Conservation (phyloP, 306 rosid species). For the Dryas drummondii region DNA sequence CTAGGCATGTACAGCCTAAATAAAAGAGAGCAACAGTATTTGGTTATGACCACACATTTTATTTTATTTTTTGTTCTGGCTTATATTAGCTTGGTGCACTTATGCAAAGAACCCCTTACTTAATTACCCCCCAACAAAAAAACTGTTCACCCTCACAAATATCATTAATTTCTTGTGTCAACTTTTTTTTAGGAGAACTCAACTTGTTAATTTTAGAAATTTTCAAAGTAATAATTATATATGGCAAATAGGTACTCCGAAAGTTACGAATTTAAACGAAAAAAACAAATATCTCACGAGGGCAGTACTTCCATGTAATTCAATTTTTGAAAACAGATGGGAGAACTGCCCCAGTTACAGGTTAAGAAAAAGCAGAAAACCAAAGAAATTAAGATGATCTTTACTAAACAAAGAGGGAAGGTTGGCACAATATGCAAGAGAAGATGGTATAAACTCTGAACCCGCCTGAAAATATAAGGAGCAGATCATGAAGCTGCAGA, state of each 20-base stretch:
- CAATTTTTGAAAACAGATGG: not conserved
- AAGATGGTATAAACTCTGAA: slow-evolving; percentile 12
- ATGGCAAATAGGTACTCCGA: not conserved
- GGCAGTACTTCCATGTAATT: not conserved
- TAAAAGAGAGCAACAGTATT: no score
- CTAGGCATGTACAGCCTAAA: no score
- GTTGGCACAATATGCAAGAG: slow-evolving; percentile 1
- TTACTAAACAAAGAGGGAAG: not conserved
- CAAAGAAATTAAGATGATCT: not conserved
- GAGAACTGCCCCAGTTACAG: not conserved
- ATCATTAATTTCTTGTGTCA: no score
- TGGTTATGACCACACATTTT: no score
- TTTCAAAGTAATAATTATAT: no score
- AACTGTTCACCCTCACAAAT: no score
- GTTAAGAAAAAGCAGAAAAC: not conserved
- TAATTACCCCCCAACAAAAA: no score
- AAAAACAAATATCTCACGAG: not conserved
- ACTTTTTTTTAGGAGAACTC: not conserved
- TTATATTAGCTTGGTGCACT: no score
- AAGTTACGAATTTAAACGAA: not conserved
- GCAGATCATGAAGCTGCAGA: not conserved
- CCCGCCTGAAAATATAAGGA: slow-evolving; percentile 25
- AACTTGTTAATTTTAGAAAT: not conserved
- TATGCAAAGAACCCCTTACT: no score
- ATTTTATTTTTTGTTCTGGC: no score